phyloP scores from a whole-genome alignment of 352 stramenopile species.

The Blastocystis sp. region DNA sequence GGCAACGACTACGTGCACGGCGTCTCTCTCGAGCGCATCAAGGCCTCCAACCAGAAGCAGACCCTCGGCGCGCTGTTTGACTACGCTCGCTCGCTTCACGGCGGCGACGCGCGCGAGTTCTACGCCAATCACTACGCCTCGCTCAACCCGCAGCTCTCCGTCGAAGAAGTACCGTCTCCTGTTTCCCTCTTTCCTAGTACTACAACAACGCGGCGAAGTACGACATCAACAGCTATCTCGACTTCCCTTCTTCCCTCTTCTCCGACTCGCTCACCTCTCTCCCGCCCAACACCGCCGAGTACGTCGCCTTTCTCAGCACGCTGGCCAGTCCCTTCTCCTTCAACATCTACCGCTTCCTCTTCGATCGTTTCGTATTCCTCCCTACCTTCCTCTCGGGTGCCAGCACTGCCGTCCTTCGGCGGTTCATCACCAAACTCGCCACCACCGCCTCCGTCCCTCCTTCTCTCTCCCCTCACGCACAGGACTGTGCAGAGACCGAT shows the following conservation, averaged over 20 bases:
- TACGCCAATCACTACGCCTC: not conserved
- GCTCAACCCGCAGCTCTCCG: not conserved
- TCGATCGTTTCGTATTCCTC: slow-evolving; percentile 1
- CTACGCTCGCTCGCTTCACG: not conserved
- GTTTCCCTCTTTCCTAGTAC: slow-evolving; percentile 4
- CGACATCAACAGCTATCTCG: not conserved
- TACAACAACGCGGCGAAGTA: slow-evolving; percentile 14
- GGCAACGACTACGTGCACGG: slow-evolving; percentile 25
- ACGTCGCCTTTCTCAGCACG: not conserved
- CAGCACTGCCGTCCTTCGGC: not conserved
- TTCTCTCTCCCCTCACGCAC: too few species aligned
- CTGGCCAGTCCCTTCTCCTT: not conserved
- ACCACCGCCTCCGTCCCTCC: too few species aligned
- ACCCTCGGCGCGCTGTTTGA: not conserved
- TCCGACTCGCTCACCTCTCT: not conserved
- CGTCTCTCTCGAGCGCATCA: not conserved
- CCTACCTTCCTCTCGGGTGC: not conserved
- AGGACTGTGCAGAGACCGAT: too few species aligned
- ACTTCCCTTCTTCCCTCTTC: slow-evolving; percentile 17
- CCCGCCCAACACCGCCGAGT: not conserved
- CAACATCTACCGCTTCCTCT: not conserved
- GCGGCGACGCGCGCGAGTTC: not conserved
- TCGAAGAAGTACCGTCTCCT: not conserved
- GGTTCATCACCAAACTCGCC: too few species aligned
- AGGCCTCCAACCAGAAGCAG: not conserved